phyloP scores from a whole-genome alignment of 1,284 basidiomycete genomes.

The Athelia sp. region DNA sequence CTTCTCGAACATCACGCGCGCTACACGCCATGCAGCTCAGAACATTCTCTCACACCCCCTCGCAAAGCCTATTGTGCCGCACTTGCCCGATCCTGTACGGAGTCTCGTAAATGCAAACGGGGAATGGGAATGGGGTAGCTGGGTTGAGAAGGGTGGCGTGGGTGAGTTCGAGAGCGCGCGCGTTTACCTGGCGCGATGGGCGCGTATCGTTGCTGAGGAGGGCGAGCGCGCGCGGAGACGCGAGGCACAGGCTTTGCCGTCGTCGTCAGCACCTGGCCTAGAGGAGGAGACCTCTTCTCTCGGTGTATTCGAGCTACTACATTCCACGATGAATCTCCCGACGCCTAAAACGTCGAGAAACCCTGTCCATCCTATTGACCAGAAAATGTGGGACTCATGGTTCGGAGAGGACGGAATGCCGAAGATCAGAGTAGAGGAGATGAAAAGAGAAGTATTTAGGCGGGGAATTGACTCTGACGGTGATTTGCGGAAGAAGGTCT shows the following conservation, averaged over 20 bases:
- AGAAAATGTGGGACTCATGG: slow-evolving; percentile 67
- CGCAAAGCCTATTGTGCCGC: slow-evolving; percentile 90
- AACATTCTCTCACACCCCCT: slow-evolving; percentile 91
- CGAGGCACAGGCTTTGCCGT: slow-evolving; percentile 65
- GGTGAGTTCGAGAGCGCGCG: slow-evolving; percentile 94
- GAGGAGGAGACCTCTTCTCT: slow-evolving; percentile 69
- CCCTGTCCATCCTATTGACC: slow-evolving; percentile 67
- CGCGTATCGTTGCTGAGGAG: slow-evolving; percentile 92
- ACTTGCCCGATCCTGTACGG: slow-evolving; percentile 86
- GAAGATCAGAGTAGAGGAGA: slow-evolving; percentile 59
- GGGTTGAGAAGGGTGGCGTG: slow-evolving; percentile 83
- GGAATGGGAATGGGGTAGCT: slow-evolving; percentile 81
- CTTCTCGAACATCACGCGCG: slow-evolving; percentile 85
- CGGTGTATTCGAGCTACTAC: slow-evolving; percentile 86
- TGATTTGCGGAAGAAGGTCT: slow-evolving; percentile 63
- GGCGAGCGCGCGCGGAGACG: slow-evolving; percentile 80
- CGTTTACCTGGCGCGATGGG: slow-evolving; percentile 97
- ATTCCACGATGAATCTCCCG: slow-evolving; percentile 72
- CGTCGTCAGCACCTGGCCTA: slow-evolving; percentile 38
- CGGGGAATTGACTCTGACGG: slow-evolving; percentile 58
- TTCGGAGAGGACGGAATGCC: slow-evolving; percentile 69
- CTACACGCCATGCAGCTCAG: slow-evolving; percentile 85
- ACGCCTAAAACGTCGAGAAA: slow-evolving; percentile 71
- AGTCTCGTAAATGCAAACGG: slow-evolving; percentile 83
- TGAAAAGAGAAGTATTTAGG: slow-evolving; percentile 73